Evolutionary conservation across 1,284 basidiomycete genomes (phyloP), one percentile per base, ranked within the genome.

Genomic region (Papiliotrema fonsecae): DNA sequence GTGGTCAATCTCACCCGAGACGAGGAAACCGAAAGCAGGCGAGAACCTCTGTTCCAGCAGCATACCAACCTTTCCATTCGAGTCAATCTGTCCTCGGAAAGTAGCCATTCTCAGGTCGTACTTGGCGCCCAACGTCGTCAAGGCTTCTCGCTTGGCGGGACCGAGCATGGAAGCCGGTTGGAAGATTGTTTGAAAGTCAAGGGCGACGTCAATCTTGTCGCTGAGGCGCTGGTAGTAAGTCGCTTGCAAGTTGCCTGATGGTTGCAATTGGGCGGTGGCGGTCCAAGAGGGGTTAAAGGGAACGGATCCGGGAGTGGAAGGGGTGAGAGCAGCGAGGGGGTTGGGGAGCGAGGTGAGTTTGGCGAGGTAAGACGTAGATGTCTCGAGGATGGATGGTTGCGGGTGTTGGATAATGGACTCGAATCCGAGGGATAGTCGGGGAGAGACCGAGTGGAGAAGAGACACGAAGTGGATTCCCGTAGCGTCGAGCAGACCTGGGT

Each of bases 161-260:
- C 71, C 70, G 62, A 73, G 63, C 58, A 72, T 69, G 42, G 69
- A 70, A 51, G 79, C 76, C 3, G 86, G 84, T 37, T 84, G 80
- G 45, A 86, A 83, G 53, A 93, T 80, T 50, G 94, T 75, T 70
- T 92, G 85, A 57, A 99, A 76, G 67, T 98, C 94, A 30, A 91
- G 90, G 14, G 89, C 96, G n/a, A 94, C 91, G 52, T 98, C 94
- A n/a, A 99, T 88, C 76, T 94, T 93, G 52, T 96, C 91, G 72
- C 84, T 86, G 50, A 99, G 76, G 70, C 88, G 88, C 61, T 97
- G 93, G 88, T 89, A 97, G 76, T 98, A 99, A 14, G 91, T 94
- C 37, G 91, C 83, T 73, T 93, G 88, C 31, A 97, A 66, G 47
- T 93, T 81, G 32, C 94, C 93, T 35, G 74, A 69, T n/a, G 85